phyloP scores from a whole-genome alignment of 2,329 filamentous ascomycete genomes.

The Cladosporium phlei region DNA sequence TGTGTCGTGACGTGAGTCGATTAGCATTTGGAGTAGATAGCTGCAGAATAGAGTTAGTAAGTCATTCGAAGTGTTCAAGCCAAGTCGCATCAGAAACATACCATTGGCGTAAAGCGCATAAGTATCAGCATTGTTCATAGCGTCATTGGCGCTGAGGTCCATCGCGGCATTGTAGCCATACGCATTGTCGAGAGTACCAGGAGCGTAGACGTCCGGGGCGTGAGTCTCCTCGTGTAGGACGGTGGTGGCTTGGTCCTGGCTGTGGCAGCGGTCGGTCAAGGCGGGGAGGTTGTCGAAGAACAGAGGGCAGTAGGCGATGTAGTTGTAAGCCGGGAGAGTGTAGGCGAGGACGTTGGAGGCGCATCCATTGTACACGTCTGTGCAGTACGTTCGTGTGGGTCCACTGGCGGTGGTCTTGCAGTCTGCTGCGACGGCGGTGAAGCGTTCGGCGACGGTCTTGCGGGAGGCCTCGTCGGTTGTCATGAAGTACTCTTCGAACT shows the following conservation, averaged over 20 bases:
- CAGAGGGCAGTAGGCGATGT: conserved; percentile 58
- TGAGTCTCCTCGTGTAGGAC: conserved; percentile 64
- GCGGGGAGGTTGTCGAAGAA: conserved; percentile 55
- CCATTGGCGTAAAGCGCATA: conserved; percentile 49
- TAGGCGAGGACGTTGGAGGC: conserved; percentile 54
- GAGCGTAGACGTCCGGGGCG: conserved; percentile 38
- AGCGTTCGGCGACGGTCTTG: conserved; percentile 46
- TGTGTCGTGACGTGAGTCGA: too few species aligned
- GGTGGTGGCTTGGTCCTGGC: conserved; percentile 62
- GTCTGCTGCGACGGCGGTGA: conserved; percentile 52
- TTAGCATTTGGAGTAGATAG: neutral
- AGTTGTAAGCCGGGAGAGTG: conserved; percentile 44
- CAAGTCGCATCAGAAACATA: neutral
- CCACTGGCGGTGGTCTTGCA: conserved; percentile 50
- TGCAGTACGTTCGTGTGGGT: conserved; percentile 54
- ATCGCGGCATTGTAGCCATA: conserved; percentile 53
- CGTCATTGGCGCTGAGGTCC: conserved; percentile 45
- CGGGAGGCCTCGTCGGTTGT: conserved; percentile 44
- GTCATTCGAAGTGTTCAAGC: neutral
- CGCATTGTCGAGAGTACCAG: conserved; percentile 54
- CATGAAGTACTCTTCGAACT: conserved; percentile 50
- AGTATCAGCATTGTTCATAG: conserved; percentile 60
- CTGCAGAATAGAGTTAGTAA: neutral
- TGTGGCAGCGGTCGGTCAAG: conserved; percentile 52
- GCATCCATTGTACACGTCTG: conserved; percentile 53